Conservation (phyloP, 495 filamentous ascomycete genomes). For the Lophiostoma macrostomum region DNA sequence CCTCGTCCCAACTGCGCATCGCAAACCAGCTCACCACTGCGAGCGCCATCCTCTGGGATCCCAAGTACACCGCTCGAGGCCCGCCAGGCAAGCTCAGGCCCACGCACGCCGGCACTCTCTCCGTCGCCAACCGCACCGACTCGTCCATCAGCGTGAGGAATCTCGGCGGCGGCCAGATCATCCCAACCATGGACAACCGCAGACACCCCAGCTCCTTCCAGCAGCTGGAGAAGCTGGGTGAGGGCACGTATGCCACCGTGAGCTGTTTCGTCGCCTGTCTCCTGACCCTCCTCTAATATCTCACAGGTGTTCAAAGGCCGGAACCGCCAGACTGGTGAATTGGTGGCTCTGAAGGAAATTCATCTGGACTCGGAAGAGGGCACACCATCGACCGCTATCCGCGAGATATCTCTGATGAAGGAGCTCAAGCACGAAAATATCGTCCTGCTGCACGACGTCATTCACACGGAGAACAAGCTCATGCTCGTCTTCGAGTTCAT, state of each 20-base stretch:
- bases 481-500: slow-evolving; percentile 93
- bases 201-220: slow-evolving; percentile 93
- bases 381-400: slow-evolving; percentile 91
- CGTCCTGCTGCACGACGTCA: slow-evolving; percentile 85
- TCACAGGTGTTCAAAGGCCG: slow-evolving; percentile 47
- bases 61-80: slow-evolving; percentile 39
- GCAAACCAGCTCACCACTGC: slow-evolving; percentile 42
- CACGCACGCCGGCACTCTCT: slow-evolving; percentile 42
- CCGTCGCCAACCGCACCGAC: slow-evolving; percentile 40
- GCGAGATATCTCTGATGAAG: slow-evolving; percentile 92
- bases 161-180: slow-evolving; percentile 38
- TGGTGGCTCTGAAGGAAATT: slow-evolving; percentile 95
- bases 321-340: slow-evolving; percentile 43
- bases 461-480: slow-evolving; percentile 91
- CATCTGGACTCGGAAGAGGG: slow-evolving; percentile 96
- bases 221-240: slow-evolving; percentile 97
- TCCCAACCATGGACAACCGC: slow-evolving; percentile 67
- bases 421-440: slow-evolving; percentile 96
- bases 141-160: slow-evolving; percentile 41
- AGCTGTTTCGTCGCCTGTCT: slow-evolving; percentile 2
- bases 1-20: slow-evolving; percentile 36
- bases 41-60: slow-evolving; percentile 44
- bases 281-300: not conserved
- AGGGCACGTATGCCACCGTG: slow-evolving; percentile 98
- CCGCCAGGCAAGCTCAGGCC: slow-evolving; percentile 39